Evolutionary conservation across 352 stramenopile genomes (phyloP).

Genomic region (Phytophthora rubi): DNA sequence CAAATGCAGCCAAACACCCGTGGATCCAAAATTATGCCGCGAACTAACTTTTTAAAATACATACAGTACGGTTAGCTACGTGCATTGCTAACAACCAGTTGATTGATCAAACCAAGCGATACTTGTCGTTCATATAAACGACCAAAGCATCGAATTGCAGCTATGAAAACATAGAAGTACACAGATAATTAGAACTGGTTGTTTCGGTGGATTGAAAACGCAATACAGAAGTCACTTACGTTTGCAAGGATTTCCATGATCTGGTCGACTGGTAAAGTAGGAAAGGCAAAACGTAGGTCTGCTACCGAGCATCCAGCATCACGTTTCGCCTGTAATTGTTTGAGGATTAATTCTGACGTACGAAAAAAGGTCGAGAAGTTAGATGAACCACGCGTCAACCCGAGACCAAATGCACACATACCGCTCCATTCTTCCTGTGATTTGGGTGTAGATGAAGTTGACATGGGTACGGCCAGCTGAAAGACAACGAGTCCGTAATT

Average conservation of each 20-base stretch:
- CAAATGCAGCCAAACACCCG: conserved; percentile 56
- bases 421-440: conserved; percentile 64
- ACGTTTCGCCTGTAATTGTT: conserved; percentile 44
- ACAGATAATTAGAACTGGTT: conserved; percentile 5
- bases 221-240: conserved; percentile 36
- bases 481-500: conserved; percentile 67
- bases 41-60: not conserved
- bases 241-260: conserved; percentile 65
- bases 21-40: conserved; percentile 59
- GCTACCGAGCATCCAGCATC: conserved; percentile 46
- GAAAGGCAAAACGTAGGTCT: conserved; percentile 69
- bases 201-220: not conserved
- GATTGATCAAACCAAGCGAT: conserved; percentile 52
- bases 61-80: not conserved
- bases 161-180: conserved; percentile 30
- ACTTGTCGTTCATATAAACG: conserved; percentile 60
- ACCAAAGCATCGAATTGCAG: conserved; percentile 75
- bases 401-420: conserved; percentile 17
- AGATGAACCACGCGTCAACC: not conserved
- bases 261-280: conserved; percentile 48
- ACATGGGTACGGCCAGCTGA: conserved; percentile 40
- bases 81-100: not conserved
- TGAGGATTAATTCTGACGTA: conserved; percentile 50
- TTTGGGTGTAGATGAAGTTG: conserved; percentile 21
- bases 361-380: not conserved